Conservation (phyloP, 2,329 filamentous ascomycete genomes). For the Colletotrichum sp. region DNA sequence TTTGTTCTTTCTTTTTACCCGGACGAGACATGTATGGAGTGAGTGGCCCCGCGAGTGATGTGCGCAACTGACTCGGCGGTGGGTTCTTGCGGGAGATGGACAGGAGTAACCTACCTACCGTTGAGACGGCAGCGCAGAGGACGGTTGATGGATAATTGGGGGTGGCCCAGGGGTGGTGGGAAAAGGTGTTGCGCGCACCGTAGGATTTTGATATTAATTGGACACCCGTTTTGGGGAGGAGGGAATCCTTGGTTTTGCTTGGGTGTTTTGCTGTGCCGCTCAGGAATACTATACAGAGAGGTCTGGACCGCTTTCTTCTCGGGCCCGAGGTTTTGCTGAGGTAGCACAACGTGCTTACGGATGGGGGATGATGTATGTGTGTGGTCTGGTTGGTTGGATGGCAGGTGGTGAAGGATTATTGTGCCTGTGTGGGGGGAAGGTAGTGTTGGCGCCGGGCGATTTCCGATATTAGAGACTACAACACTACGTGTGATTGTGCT, state of each 20-base stretch:
- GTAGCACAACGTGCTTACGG: not conserved
- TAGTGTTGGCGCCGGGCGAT: not conserved
- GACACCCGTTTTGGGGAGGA: not conserved
- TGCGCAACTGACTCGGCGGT: not conserved
- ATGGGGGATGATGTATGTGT: not conserved
- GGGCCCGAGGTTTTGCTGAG: not conserved
- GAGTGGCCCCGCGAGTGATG: not conserved
- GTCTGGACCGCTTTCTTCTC: not conserved
- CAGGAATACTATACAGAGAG: not conserved
- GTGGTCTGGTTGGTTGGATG: not conserved
- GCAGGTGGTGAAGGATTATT: not conserved
- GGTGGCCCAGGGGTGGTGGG: not conserved
- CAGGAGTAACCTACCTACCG: not conserved
- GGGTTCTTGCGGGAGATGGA: slow-evolving; percentile 10
- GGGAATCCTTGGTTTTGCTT: not conserved
- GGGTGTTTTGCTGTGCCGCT: not conserved
- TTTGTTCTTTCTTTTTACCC: not conserved
- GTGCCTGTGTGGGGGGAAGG: not conserved
- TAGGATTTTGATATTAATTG: not conserved
- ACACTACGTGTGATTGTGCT: not conserved
- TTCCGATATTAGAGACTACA: not conserved
- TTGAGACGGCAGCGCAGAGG: not conserved
- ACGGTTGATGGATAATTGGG: not conserved
- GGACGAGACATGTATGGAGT: not conserved
- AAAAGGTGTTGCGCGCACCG: not conserved